Base-by-base conservation (phyloP, 2,329 filamentous ascomycete genomes). In the Sclerotinia minor region DNA sequence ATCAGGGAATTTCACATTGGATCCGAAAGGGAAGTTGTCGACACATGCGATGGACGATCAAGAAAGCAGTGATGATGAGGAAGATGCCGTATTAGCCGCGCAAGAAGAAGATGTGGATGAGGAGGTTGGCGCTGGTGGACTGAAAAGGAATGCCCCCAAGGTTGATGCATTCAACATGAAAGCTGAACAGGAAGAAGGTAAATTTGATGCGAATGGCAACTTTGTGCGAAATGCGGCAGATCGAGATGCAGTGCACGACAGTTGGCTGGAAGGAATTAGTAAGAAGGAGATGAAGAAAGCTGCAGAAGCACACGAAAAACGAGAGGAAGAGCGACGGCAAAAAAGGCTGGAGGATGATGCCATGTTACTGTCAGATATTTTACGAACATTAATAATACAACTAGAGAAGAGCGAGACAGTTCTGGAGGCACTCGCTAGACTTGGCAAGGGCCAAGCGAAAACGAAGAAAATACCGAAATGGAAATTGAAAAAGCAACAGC, bases 141-240 rank as follows among this genome's bases (percentile, higher is more conserved):
- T 96, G 74, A 98, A 97, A 81, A 91, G 89, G 74, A 92, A 97
- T 78, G 95, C 95, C 1, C 95, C 95, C 1, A 92, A 95, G 77
- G 85, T 99, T 7, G 95, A 98, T 78, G 94, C 94, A 3, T 99
- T 99, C 84, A 98, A 99, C 76, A 91, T 99, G 84, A 88, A 87
- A 69, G 82, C 86, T 17, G 95, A 99, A 78, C 89, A 96, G 78
- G 93, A 98, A 76, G 94, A 98, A 73, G 95, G 95, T 1, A 85
- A 88, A 15, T 99, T 97, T 75, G 95, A 99, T 77, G 91, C 95
- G 73, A 82, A 89, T 1, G 94, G 94, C 13, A 99, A 98, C 78
- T 99, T 89, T 77, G 87, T 99, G 55, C 88, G 95, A 67, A 96
- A 96, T 78, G 94, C 94, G 0, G 86, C 81, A 11, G 95, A 99